Evolutionary conservation across 164 flowering plant species (phyloP).

Genomic region (Vitis labrusca): DNA sequence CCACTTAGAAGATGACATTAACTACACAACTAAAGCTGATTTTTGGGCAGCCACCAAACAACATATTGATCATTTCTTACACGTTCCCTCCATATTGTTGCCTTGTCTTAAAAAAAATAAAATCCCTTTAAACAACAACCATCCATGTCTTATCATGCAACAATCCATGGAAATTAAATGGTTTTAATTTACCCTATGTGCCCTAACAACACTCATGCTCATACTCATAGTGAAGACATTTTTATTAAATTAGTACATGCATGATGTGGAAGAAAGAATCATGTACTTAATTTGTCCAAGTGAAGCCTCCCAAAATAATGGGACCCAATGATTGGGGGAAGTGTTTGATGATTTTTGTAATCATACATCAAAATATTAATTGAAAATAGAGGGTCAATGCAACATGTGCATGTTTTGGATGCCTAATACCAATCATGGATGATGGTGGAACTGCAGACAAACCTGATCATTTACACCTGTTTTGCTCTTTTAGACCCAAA

Average conservation of each 20-base stretch:
- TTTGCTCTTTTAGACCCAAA: background rate
- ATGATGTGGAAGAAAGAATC: background rate
- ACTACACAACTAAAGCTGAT: background rate
- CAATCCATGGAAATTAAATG: background rate
- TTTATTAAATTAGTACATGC: background rate
- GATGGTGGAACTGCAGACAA: conserved; percentile 9
- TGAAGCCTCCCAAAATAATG: background rate
- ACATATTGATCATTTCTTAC: conserved; percentile 2
- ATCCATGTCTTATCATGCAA: too few relatives aligned
- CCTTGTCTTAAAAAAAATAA: background rate
- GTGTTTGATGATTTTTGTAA: background rate
- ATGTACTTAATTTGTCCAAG: background rate
- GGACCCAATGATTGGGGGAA: background rate
- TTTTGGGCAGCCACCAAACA: conserved; percentile 9
- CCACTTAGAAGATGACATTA: too few relatives aligned
- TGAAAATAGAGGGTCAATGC: conserved; percentile 8
- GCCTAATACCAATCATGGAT: conserved; percentile 1
- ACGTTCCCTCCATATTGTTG: conserved; percentile 2
- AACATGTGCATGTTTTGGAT: conserved; percentile 10
- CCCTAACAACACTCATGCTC: too few relatives aligned
- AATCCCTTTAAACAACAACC: too few relatives aligned
- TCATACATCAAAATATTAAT: background rate
- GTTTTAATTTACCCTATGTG: background rate
- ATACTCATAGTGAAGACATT: background rate
- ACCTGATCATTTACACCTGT: conserved; percentile 12